phyloP scores from a whole-genome alignment of 2,329 filamentous ascomycete species.

The Zymoseptoria passerinii region DNA sequence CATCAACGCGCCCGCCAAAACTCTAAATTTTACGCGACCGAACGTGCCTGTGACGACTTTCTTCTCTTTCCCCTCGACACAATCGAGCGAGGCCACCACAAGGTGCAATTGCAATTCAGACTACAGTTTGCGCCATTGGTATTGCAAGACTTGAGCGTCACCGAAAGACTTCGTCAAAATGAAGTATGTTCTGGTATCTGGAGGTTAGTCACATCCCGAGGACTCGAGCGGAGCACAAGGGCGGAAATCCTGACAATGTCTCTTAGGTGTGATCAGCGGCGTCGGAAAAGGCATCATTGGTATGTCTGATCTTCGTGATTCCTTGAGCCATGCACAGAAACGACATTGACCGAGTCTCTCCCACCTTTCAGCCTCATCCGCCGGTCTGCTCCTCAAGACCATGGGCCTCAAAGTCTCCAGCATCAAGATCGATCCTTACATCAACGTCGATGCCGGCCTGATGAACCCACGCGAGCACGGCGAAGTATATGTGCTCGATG shows the following conservation, averaged over 20 bases:
- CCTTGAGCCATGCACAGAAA: neutral
- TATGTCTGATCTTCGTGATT: slow-evolving; percentile 29
- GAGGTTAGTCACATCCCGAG: slow-evolving; percentile 48
- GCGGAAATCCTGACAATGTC: neutral
- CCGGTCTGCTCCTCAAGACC: slow-evolving; percentile 70
- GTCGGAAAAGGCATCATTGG: slow-evolving; percentile 62
- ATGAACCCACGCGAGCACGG: slow-evolving; percentile 70
- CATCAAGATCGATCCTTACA: slow-evolving; percentile 65
- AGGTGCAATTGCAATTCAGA: slow-evolving; percentile 20
- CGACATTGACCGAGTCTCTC: slow-evolving; percentile 4
- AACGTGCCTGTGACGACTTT: slow-evolving; percentile 15
- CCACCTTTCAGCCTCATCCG: slow-evolving; percentile 49
- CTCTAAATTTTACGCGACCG: neutral
- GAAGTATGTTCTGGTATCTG: slow-evolving; percentile 76
- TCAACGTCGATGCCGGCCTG: slow-evolving; percentile 67
- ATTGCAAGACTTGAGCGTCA: neutral
- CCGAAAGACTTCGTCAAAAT: slow-evolving; percentile 42
- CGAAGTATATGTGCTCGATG: slow-evolving; percentile 80
- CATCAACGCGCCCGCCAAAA: neutral
- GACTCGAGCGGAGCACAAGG: neutral
- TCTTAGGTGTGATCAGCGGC: slow-evolving; percentile 47
- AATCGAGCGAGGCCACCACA: slow-evolving; percentile 33
- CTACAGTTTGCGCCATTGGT: neutral
- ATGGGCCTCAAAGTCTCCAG: slow-evolving; percentile 64
- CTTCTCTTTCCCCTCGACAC: slow-evolving; percentile 37